A percentile compares a stretch with the other conserved stretches of the same genome.
These are phyloP conservation scores for Malus sieversii DNA, from an alignment of 306 rosid genomes.

Conservation along the genomic window DNA sequence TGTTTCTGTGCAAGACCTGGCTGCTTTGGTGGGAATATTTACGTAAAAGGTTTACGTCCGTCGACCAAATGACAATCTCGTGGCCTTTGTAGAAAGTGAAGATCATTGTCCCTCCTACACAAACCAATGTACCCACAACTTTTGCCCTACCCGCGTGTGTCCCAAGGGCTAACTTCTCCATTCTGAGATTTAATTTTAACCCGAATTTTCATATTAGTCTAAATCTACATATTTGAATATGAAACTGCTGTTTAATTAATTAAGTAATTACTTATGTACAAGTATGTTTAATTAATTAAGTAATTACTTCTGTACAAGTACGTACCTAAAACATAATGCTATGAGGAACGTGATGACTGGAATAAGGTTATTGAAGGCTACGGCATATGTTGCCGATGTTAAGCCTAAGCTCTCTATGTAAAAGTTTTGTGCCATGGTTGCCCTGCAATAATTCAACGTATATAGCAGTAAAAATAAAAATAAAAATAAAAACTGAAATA, in stretches of 20 bases:
- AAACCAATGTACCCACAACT: conserved; percentile 36
- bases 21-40: too few relatives aligned
- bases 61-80: conserved; percentile 29
- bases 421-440: conserved; percentile 19
- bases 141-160: conserved; percentile 42
- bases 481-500: too few relatives aligned
- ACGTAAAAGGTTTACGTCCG: conserved; percentile 34
- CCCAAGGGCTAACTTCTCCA: conserved; percentile 27
- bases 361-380: conserved; percentile 9
- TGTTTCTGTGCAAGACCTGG: not conserved
- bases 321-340: conserved; percentile 6
- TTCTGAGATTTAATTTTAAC: conserved; percentile 4
- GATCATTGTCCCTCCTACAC: conserved; percentile 61
- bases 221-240: too few relatives aligned
- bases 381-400: conserved; percentile 13
- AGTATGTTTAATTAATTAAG: not conserved
- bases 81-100: conserved; percentile 45
- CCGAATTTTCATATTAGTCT: too few relatives aligned
- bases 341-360: conserved; percentile 17
- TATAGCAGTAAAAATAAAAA: too few relatives aligned
- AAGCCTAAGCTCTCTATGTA: conserved; percentile 11
- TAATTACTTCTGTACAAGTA: too few relatives aligned
- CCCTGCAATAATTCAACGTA: not conserved
- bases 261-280: too few relatives aligned
- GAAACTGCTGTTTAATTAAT: too few relatives aligned